Conservation (phyloP, 2,329 filamentous ascomycete species). For the Triangularia verruculosa region DNA sequence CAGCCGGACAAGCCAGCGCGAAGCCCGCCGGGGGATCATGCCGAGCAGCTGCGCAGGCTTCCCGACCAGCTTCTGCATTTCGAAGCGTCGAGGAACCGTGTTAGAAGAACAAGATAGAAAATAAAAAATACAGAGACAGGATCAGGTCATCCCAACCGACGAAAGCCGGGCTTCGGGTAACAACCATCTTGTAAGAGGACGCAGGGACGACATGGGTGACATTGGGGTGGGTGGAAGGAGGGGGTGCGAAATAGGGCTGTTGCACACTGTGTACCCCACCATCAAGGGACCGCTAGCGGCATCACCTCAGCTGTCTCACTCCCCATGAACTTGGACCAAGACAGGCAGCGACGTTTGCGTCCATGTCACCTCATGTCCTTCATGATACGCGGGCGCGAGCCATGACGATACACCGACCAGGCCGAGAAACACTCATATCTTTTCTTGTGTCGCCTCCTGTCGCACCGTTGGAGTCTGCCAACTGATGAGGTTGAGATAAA, state of each 20-base stretch:
- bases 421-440: neutral
- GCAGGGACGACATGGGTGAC: neutral
- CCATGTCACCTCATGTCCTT: neutral
- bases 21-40: constrained; percentile 23
- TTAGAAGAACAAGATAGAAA: neutral
- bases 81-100: neutral
- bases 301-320: neutral
- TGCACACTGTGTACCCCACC: neutral
- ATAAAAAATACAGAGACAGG: neutral
- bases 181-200: neutral
- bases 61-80: neutral
- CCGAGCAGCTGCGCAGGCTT: constrained; percentile 16
- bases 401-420: neutral
- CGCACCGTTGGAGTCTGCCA: neutral
- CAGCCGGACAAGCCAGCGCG: constrained; percentile 23
- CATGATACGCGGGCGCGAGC: no score
- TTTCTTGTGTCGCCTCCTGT: neutral
- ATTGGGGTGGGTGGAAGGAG: neutral
- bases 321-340: neutral
- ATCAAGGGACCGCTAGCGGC: neutral
- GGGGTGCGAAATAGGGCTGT: neutral
- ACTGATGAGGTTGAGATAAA: neutral
- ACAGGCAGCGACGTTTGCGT: neutral
- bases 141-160: neutral
- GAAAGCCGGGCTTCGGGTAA: neutral